Base-by-base conservation (phyloP, 805 yeast species). In the Myxozyma lipomycoides region DNA sequence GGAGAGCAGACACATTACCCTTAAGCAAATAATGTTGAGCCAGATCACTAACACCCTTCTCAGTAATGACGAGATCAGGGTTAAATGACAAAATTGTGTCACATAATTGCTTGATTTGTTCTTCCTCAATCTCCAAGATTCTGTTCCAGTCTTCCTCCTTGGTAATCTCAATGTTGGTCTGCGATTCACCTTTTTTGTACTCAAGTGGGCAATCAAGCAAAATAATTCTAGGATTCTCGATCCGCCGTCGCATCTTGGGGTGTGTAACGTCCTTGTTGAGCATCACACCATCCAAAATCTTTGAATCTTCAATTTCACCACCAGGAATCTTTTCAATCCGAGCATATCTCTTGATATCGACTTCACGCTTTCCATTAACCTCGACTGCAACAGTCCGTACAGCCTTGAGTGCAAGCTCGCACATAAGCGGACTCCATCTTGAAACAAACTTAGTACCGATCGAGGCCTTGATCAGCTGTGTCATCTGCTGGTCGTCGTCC, bases 111-210 rank as follows among this genome's bases (percentile, higher is more conserved):
- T 84, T 84, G 56, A 93, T 90, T 73, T 93, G 99, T 70, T 93
- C 98, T 73, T 93, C 99, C 73, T 93, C 99, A 66, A 93, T 91
- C 73, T 91, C 89, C 64, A 93, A 75, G 57, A 93, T 81, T 70
- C 98, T 81, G 67, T 83, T 84, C 98, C 98, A 93, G 72, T 93
- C 98, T 56, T 82, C 86, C 70, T 91, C 98, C 64, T 88, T 88
- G 40, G 96, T 84, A 69, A 93, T 90, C 73, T 93, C 99, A 61
- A 93, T 87, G 71, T 93, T 91, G 47, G 98, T 93, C 70, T 93
- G 98, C 2, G 97, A 89, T 73, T 93, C 99, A 59, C 98, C 99
- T 77, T 93, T 93, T 74, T 93, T 93, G 74, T 93, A 93, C 72
- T 93, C 99, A 62, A 93, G 76, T 10, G 99, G 97, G 71, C 97